Percentiles rank a stretch among this genome's conserved stretches.
Evolutionary conservation across 1,139 yeast species (phyloP).

Genomic region (Schwanniomyces etchellsii): DNA sequence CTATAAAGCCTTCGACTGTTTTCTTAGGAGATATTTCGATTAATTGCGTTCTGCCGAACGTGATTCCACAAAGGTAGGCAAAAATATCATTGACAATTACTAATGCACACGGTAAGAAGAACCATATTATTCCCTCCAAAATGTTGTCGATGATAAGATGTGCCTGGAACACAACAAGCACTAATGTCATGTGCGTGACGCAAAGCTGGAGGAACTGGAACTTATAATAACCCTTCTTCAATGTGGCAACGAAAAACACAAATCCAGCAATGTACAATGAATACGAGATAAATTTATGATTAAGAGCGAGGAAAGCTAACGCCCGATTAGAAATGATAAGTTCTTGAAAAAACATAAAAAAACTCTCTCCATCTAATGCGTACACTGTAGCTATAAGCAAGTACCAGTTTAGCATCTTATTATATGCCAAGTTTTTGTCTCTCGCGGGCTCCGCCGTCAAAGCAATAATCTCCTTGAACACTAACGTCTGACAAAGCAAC

Average conservation of each 20-base stretch:
- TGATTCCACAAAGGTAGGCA: slow-evolving; percentile 95
- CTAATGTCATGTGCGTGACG: slow-evolving; percentile 88
- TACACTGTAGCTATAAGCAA: slow-evolving; percentile 75
- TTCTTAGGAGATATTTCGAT: slow-evolving; percentile 94
- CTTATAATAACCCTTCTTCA: slow-evolving; percentile 82
- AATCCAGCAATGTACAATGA: slow-evolving; percentile 83
- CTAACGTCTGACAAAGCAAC: slow-evolving; percentile 67
- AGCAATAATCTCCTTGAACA: slow-evolving; percentile 86
- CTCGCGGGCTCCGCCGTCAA: slow-evolving; percentile 82
- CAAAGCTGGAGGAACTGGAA: slow-evolving; percentile 94
- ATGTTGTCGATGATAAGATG: slow-evolving; percentile 89
- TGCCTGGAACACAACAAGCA: slow-evolving; percentile 89
- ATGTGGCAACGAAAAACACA: slow-evolving; percentile 81
- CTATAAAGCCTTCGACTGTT: slow-evolving; percentile 95
- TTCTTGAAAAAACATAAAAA: slow-evolving; percentile 56
- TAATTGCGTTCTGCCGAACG: slow-evolving; percentile 90
- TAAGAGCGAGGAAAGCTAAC: slow-evolving; percentile 42
- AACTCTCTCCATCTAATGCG: slow-evolving; percentile 81
- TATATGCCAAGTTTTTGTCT: slow-evolving; percentile 77
- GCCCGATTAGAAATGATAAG: slow-evolving; percentile 36
- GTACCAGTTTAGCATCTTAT: slow-evolving; percentile 87
- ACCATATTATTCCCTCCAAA: slow-evolving; percentile 90
- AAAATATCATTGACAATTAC: slow-evolving; percentile 94
- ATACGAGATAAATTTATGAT: slow-evolving; percentile 83
- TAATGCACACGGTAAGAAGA: slow-evolving; percentile 81